Conservation (phyloP, 192 early-diverging fungal genomes). For the Dimargaris verticillata region DNA sequence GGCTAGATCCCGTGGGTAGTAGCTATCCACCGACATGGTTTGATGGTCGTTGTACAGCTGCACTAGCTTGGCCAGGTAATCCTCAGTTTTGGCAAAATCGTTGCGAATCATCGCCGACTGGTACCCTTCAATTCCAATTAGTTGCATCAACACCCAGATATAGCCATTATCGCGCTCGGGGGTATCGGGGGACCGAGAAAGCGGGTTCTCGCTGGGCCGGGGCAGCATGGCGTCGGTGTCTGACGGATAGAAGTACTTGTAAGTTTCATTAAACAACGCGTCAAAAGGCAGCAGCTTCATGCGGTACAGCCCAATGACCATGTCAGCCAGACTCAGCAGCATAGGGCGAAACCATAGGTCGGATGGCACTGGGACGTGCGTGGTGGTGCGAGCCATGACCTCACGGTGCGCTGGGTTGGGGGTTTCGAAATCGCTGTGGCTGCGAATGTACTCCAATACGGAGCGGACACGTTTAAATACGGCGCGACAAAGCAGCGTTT, state of each 20-base stretch:
- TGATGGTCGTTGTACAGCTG: conserved; percentile 60
- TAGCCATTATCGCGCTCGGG: conserved; percentile 52
- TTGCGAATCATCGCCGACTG: conserved; percentile 35
- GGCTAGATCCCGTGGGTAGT: conserved; percentile 55
- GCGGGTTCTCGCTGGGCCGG: background rate
- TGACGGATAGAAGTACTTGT: conserved; percentile 31
- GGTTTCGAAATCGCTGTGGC: conserved; percentile 31
- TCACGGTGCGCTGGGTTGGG: conserved; percentile 24
- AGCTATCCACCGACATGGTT: conserved; percentile 50
- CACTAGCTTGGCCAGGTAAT: conserved; percentile 49
- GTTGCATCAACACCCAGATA: conserved; percentile 53
- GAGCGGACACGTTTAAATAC: conserved; percentile 14
- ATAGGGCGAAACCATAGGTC: conserved; percentile 56
- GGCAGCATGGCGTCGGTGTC: conserved; percentile 27
- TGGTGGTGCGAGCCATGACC: conserved; percentile 19
- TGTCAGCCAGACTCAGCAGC: conserved; percentile 58
- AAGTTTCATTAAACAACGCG: conserved; percentile 34
- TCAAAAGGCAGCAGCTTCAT: conserved; percentile 37
- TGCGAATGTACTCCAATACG: conserved; percentile 23
- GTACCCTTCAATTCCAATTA: conserved; percentile 51
- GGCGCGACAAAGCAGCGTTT: background rate
- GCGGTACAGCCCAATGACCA: conserved; percentile 52
- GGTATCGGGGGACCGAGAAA: conserved; percentile 16
- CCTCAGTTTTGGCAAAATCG: conserved; percentile 52
- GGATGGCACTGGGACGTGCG: conserved; percentile 43